Conservation (phyloP, 129 eudicot species). For the Cynara cardunculus region DNA sequence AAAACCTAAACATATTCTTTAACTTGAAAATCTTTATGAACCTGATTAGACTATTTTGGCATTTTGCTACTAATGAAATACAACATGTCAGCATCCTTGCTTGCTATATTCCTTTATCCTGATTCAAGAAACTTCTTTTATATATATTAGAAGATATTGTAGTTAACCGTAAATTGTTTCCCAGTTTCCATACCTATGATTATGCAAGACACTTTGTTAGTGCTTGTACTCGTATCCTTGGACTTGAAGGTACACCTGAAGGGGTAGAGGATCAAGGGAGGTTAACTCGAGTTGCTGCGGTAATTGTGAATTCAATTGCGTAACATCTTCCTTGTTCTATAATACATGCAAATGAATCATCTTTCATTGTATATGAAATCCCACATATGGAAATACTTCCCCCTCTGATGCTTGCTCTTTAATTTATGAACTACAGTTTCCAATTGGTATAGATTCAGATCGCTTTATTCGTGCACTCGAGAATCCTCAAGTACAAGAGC, state of each 20-base stretch:
- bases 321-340: not conserved
- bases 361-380: not conserved
- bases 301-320: constrained; percentile 21
- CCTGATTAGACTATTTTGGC: not conserved
- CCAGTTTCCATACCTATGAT: constrained; percentile 95
- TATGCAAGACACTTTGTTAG: constrained; percentile 99
- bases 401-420: constrained; percentile 11
- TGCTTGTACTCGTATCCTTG: constrained; percentile 98
- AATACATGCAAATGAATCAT: not conserved
- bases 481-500: constrained; percentile 62
- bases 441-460: constrained; percentile 94
- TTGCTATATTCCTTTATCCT: not conserved
- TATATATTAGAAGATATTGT: not conserved
- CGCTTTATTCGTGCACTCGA: constrained; percentile 86
- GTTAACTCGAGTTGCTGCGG: constrained; percentile 95
- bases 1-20: not conserved
- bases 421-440: constrained; percentile 53
- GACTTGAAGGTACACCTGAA: constrained; percentile 98
- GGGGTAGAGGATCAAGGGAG: constrained; percentile 98
- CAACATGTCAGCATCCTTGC: not conserved
- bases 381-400: no score
- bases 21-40: not conserved
- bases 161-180: not conserved
- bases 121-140: not conserved
- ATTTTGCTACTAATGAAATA: not conserved